Evolutionary conservation across 2,329 filamentous ascomycete species (phyloP).

Genomic region (Biscogniauxia mediterranea): DNA sequence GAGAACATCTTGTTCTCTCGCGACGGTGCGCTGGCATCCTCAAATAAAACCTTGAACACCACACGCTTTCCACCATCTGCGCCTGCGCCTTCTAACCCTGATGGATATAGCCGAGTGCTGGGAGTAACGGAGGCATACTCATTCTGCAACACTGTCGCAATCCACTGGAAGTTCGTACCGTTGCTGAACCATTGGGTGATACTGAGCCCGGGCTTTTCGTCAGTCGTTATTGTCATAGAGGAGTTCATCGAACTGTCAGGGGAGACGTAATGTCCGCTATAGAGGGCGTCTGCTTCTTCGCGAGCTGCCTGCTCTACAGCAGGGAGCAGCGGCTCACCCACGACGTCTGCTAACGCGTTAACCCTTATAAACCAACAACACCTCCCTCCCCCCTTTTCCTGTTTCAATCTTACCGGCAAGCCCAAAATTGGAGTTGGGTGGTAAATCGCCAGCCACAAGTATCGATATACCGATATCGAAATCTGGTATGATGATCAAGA

Average conservation of each 20-base stretch:
- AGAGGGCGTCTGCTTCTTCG: conserved; percentile 28
- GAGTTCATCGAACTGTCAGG: conserved; percentile 26
- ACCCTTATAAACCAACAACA: not conserved
- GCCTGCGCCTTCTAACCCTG: conserved; percentile 26
- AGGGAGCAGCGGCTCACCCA: conserved; percentile 30
- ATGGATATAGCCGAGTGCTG: conserved; percentile 32
- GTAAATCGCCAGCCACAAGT: conserved; percentile 35
- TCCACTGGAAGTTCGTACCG: conserved; percentile 30
- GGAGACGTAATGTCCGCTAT: conserved; percentile 27
- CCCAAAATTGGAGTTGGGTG: conserved; percentile 29
- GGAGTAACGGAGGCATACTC: conserved; percentile 26
- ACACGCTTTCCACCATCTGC: conserved; percentile 27
- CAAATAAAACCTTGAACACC: conserved; percentile 34
- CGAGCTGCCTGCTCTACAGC: conserved; percentile 30
- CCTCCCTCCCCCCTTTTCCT: not conserved
- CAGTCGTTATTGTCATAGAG: conserved; percentile 30
- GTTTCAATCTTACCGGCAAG: conserved; percentile 22
- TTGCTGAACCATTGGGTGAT: conserved; percentile 34
- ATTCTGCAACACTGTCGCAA: conserved; percentile 24
- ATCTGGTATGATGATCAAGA: conserved; percentile 42
- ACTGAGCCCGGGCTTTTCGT: conserved; percentile 29
- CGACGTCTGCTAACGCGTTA: conserved; percentile 22
- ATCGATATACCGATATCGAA: conserved; percentile 42
- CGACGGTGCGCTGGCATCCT: conserved; percentile 26
- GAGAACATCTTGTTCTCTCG: conserved; percentile 34